Evolutionary conservation across 169 alveolate species (phyloP).

Genomic region (Hepatocystis sp.): DNA sequence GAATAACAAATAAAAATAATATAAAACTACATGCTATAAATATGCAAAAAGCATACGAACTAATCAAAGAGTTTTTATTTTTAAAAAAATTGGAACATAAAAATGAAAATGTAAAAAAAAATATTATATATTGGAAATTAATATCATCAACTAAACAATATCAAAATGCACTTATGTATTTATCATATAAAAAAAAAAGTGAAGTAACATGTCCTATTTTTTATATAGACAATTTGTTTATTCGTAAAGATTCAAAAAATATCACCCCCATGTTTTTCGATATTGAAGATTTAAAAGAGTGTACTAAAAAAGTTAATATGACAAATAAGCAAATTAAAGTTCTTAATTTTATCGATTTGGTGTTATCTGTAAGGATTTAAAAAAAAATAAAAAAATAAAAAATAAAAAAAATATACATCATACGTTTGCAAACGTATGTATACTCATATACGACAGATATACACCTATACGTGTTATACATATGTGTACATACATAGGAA

Average conservation of each 20-base stretch:
- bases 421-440: too few species aligned
- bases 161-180: conserved; percentile 37
- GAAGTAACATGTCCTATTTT: conserved; percentile 48
- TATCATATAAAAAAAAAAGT: conserved; percentile 52
- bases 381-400: neutral
- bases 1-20: conserved; percentile 38
- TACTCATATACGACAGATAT: too few species aligned
- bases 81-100: conserved; percentile 26
- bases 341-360: conserved; percentile 48
- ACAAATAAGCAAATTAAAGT: conserved; percentile 38
- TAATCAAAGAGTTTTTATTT: conserved; percentile 44
- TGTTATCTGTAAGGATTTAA: conserved; percentile 29
- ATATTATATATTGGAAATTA: conserved; percentile 55
- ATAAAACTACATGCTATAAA: conserved; percentile 30
- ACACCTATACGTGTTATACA: too few species aligned
- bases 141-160: conserved; percentile 46
- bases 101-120: conserved; percentile 21
- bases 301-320: conserved; percentile 1
- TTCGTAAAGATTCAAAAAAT: conserved; percentile 15
- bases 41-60: conserved; percentile 62
- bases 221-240: conserved; percentile 49
- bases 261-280: conserved; percentile 60
- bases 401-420: too few species aligned
- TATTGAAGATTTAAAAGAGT: conserved; percentile 42
- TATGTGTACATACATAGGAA: too few species aligned